These are phyloP conservation scores for Jatropha multifida DNA, from an alignment of 441 rosid genomes.

Conservation along the genomic window DNA sequence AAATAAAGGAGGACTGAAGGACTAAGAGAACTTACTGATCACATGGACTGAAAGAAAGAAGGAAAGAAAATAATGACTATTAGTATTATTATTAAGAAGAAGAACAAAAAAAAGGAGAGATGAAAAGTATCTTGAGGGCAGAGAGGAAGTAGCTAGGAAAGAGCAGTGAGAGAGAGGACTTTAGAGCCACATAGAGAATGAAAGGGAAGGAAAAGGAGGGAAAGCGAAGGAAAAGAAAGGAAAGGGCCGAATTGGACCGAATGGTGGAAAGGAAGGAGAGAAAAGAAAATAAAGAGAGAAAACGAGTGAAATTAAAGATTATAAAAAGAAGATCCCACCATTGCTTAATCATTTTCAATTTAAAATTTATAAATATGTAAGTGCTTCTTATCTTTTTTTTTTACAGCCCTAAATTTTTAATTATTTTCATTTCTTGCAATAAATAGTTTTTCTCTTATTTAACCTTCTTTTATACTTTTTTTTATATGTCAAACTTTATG, in stretches of 20 bases:
- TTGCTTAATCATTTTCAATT: background rate
- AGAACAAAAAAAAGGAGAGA: constrained; percentile 17
- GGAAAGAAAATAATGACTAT: background rate
- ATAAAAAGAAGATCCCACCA: constrained; percentile 10
- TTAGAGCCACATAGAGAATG: constrained; percentile 35
- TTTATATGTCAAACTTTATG: no score
- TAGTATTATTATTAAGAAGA: constrained; percentile 1
- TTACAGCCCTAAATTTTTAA: background rate
- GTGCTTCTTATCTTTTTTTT: background rate
- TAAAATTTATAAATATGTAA: background rate
- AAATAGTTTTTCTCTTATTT: background rate
- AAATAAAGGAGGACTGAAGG: background rate
- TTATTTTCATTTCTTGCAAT: background rate
- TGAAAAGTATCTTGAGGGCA: constrained; percentile 9
- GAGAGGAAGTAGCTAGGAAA: constrained; percentile 34
- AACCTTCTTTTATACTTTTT: no score
- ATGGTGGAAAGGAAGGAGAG: background rate
- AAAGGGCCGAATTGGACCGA: background rate
- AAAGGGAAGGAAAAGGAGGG: background rate
- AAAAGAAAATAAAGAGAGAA: background rate
- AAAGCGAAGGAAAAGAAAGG: background rate
- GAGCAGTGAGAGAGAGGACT: constrained; percentile 35
- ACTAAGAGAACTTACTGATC: constrained; percentile 48
- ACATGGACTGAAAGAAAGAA: constrained; percentile 31
- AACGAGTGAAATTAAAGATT: constrained; percentile 2